Evolutionary conservation across 768 basidiomycete genomes (phyloP).

Genomic region (Macrolepiota albuminosa): DNA sequence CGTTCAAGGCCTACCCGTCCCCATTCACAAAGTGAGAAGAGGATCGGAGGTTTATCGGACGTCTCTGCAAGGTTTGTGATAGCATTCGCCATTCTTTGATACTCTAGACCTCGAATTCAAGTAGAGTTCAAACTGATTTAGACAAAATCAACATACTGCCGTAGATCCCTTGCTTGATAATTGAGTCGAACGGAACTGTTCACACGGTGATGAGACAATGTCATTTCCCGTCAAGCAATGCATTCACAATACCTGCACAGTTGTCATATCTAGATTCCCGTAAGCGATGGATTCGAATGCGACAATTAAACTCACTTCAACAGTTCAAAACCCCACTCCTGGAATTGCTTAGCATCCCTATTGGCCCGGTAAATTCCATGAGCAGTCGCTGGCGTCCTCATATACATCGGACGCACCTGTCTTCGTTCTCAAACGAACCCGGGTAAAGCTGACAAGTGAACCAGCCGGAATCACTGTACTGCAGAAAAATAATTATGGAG

Average conservation of each 20-base stretch:
- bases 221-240: background rate
- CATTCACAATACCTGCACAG: conserved; percentile 36
- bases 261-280: conserved; percentile 40
- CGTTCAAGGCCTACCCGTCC: conserved; percentile 44
- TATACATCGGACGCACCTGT: background rate
- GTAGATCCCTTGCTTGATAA: conserved; percentile 50
- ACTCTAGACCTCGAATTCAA: conserved; percentile 19
- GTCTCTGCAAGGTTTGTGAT: conserved; percentile 43
- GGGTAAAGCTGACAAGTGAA: conserved; percentile 65
- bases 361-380: conserved; percentile 4
- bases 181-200: conserved; percentile 52
- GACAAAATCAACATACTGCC: conserved; percentile 36
- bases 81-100: conserved; percentile 59
- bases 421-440: conserved; percentile 58
- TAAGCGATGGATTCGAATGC: background rate
- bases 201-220: background rate
- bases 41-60: conserved; percentile 43
- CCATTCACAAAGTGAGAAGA: conserved; percentile 65
- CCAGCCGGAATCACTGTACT: conserved; percentile 67
- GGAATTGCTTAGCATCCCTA: conserved; percentile 53
- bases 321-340: conserved; percentile 65
- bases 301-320: conserved; percentile 41
- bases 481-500: background rate
- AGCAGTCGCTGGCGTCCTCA: too few relatives aligned
- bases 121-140: background rate